Conservation (phyloP, 1,139 yeast genomes). For the Suhomyces kunorum region DNA sequence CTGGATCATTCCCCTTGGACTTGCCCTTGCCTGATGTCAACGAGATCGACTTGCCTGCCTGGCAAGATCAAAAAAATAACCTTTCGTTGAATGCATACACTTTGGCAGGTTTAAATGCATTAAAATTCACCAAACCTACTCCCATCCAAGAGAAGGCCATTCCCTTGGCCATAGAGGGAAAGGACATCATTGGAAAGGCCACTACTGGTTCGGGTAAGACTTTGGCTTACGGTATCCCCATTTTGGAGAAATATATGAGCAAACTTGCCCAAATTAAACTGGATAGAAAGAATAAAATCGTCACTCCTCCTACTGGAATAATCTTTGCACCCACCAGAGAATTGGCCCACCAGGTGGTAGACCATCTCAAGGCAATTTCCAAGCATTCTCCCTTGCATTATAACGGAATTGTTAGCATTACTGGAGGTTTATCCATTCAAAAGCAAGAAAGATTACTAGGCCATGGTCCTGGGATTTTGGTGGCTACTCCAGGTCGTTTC, state of each 20-base stretch:
- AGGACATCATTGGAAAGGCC: constrained; percentile 92
- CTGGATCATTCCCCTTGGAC: constrained; percentile 6
- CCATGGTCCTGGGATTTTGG: constrained; percentile 77
- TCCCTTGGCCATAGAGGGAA: constrained; percentile 70
- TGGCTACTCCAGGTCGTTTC: constrained; percentile 96
- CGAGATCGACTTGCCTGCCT: constrained; percentile 54
- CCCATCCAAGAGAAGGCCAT: constrained; percentile 79
- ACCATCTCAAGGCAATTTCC: constrained; percentile 68
- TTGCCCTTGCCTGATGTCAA: constrained; percentile 42
- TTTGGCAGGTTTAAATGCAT: constrained; percentile 56
- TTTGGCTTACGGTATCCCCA: constrained; percentile 93
- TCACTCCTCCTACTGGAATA: constrained; percentile 63
- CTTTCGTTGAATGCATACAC: constrained; percentile 52
- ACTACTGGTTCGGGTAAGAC: constrained; percentile 99
- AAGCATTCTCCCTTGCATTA: constrained; percentile 59
- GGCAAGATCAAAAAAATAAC: constrained; percentile 42
- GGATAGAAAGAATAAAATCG: constrained; percentile 26
- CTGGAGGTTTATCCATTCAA: constrained; percentile 94
- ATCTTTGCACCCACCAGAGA: constrained; percentile 96
- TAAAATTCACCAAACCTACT: constrained; percentile 74
- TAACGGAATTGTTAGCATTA: constrained; percentile 70
- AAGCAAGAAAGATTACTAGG: constrained; percentile 81
- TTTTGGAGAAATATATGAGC: constrained; percentile 62
- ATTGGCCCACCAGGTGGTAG: constrained; percentile 88
- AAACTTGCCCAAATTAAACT: constrained; percentile 26